Percentiles rank a stretch among this genome's conserved stretches.
phyloP scores from a whole-genome alignment of 345 rosid genomes.

The Lepidium aucheri region DNA sequence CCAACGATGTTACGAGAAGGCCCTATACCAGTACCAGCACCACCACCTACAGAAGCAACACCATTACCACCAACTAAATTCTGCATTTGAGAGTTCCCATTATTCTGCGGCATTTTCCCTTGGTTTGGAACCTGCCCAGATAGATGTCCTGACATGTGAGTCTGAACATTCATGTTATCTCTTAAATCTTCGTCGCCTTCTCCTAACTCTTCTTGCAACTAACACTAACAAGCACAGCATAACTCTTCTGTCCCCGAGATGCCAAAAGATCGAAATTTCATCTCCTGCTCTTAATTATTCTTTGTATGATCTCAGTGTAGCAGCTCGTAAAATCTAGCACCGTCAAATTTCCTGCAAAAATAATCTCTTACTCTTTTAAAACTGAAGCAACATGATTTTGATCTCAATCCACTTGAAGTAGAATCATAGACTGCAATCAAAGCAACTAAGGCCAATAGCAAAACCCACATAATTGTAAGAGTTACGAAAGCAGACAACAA shows the following conservation, averaged over 20 bases:
- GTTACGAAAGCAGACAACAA: neutral
- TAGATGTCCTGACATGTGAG: constrained; percentile 51
- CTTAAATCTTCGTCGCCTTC: constrained; percentile 24
- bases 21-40: constrained; percentile 19
- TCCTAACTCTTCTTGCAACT: constrained; percentile 15
- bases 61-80: constrained; percentile 35
- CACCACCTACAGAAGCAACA: constrained; percentile 3
- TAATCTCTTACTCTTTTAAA: neutral
- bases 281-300: constrained; percentile 11
- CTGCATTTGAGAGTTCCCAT: constrained; percentile 64
- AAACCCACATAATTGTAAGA: neutral
- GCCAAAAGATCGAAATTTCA: constrained; percentile 26
- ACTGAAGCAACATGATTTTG: neutral
- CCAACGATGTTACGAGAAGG: constrained; percentile 18
- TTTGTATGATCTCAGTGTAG: constrained; percentile 4
- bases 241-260: constrained; percentile 13
- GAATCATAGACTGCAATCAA: constrained; percentile 1
- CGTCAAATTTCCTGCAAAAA: constrained; percentile 5
- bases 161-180: constrained; percentile 51
- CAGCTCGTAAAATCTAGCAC: neutral
- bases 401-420: neutral
- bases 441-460: neutral
- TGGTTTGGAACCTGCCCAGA: constrained; percentile 64
- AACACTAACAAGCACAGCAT: constrained; percentile 28
- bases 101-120: constrained; percentile 48